Evolutionary conservation across 768 basidiomycete species (phyloP).

Genomic region (Saitozyma sp.): DNA sequence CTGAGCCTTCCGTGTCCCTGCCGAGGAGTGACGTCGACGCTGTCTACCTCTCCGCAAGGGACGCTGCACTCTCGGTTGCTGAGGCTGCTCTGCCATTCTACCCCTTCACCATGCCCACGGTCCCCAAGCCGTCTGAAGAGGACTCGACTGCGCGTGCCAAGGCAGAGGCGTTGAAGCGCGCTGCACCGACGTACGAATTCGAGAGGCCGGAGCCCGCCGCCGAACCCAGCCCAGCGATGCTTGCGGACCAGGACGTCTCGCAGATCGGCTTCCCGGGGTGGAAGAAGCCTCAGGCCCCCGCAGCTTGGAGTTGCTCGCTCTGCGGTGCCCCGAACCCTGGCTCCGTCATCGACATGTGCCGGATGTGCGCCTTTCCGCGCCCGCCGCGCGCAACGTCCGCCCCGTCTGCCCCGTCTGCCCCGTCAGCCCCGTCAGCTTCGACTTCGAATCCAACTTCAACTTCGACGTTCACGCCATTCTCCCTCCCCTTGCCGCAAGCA

Average conservation of each 20-base stretch:
- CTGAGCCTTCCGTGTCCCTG: too few relatives aligned
- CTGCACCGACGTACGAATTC: constrained; percentile 14
- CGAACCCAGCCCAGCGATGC: not conserved
- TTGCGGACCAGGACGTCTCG: not conserved
- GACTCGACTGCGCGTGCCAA: constrained; percentile 13
- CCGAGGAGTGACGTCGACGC: constrained; percentile 2
- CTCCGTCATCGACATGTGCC: constrained; percentile 56
- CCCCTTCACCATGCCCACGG: constrained; percentile 26
- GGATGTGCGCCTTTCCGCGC: constrained; percentile 56
- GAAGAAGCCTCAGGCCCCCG: not conserved
- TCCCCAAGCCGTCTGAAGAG: not conserved
- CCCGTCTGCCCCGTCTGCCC: not conserved
- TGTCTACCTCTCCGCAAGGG: constrained; percentile 35
- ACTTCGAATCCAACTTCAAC: not conserved
- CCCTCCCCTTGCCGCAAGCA: not conserved
- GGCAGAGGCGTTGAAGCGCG: constrained; percentile 15
- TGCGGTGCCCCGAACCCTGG: constrained; percentile 58
- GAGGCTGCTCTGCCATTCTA: constrained; percentile 41
- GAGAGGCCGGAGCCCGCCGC: not conserved
- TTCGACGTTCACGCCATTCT: not conserved
- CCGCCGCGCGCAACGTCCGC: constrained; percentile 12
- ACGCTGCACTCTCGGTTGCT: constrained; percentile 30
- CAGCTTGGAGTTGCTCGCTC: constrained; percentile 60
- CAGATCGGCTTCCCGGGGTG: not conserved
- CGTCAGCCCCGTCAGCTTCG: not conserved